phyloP scores from a whole-genome alignment of 306 rosid species.

The Sindora glabra region DNA sequence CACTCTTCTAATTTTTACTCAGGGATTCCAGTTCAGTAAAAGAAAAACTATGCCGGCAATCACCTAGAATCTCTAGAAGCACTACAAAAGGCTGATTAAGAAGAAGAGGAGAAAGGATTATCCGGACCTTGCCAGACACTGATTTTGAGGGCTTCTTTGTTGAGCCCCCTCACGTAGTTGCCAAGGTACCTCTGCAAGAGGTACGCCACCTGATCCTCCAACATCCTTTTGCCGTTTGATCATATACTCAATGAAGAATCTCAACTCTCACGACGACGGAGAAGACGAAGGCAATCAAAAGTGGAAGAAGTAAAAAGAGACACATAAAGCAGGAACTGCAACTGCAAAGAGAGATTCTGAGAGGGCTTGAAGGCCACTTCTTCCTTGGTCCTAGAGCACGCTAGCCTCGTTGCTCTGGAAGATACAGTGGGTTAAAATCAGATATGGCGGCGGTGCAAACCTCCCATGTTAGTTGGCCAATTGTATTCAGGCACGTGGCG shows the following conservation, averaged over 20 bases:
- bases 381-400: not conserved
- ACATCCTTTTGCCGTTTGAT: conserved; percentile 47
- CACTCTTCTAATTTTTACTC: conserved; percentile 17
- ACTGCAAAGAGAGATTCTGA: conserved; percentile 18
- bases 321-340: not conserved
- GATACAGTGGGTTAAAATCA: not conserved
- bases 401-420: not conserved
- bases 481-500: not conserved
- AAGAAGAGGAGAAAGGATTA: not conserved
- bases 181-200: conserved; percentile 97
- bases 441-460: not conserved
- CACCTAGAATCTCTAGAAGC: not conserved
- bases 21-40: conserved; percentile 1
- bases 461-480: not conserved
- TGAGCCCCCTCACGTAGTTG: conserved; percentile 84
- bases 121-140: conserved; percentile 88
- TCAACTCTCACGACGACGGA: conserved; percentile 9
- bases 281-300: not conserved
- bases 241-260: conserved; percentile 16
- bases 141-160: conserved; percentile 94
- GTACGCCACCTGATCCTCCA: conserved; percentile 98
- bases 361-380: conserved; percentile 34
- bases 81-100: not conserved
- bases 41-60: not conserved
- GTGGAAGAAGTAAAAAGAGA: not conserved